These are phyloP conservation scores for Daldinia sp. DNA, from an alignment of 2,329 filamentous ascomycete genomes.

Conservation along the genomic window DNA sequence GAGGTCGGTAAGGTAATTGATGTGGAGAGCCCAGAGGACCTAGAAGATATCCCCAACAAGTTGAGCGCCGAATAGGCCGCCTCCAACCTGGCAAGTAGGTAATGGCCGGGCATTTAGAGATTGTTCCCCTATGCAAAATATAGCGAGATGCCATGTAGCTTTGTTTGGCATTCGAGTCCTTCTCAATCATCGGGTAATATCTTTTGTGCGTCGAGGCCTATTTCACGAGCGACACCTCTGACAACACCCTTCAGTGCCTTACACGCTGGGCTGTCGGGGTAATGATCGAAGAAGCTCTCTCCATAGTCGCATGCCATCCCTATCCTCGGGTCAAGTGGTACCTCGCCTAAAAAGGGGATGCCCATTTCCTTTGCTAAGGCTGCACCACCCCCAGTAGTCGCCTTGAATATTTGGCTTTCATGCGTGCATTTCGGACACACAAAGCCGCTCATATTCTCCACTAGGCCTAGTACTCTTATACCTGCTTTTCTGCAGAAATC, in stretches of 20 bases:
- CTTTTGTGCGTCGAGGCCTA: constrained; percentile 71
- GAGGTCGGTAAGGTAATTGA: constrained; percentile 92
- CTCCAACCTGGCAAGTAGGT: not conserved
- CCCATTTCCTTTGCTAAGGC: constrained; percentile 86
- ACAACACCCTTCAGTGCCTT: constrained; percentile 85
- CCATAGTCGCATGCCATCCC: constrained; percentile 97
- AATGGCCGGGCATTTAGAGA: not conserved
- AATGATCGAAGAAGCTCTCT: constrained; percentile 95
- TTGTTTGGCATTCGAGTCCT: constrained; percentile 25
- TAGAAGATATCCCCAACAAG: constrained; percentile 83
- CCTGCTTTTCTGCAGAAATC: constrained; percentile 97
- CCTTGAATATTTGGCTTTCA: constrained; percentile 85
- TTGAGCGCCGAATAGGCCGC: constrained; percentile 55
- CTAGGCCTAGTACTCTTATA: constrained; percentile 87
- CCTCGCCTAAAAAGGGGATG: constrained; percentile 88
- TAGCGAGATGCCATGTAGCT: constrained; percentile 29
- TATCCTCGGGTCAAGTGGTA: constrained; percentile 92
- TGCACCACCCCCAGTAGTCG: constrained; percentile 88
- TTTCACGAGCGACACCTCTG: constrained; percentile 73
- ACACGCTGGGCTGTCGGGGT: constrained; percentile 92
- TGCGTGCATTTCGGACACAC: constrained; percentile 93
- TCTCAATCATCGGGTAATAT: constrained; percentile 60
- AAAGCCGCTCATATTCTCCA: constrained; percentile 98
- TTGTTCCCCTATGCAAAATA: constrained; percentile 1
- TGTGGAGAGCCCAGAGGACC: constrained; percentile 81